Evolutionary conservation across 2,329 filamentous ascomycete genomes (phyloP).

Genomic region (Fusarium lyarnte): DNA sequence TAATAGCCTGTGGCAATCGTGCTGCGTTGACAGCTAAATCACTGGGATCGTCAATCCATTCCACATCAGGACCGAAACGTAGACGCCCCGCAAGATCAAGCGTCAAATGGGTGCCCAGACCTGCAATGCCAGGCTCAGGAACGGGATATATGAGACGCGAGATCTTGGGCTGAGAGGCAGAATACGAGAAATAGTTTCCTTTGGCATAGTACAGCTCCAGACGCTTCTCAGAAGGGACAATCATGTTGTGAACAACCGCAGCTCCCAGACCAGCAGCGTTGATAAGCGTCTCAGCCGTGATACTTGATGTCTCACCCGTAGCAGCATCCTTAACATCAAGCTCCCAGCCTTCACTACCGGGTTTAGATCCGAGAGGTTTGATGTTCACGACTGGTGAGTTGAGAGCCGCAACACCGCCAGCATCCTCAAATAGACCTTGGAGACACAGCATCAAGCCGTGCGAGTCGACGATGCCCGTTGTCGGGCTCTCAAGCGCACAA

Average conservation of each 20-base stretch:
- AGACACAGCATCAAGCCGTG: conserved; percentile 86
- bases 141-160: conserved; percentile 87
- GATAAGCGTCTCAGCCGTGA: conserved; percentile 80
- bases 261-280: conserved; percentile 89
- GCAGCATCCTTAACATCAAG: conserved; percentile 63
- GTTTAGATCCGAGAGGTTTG: conserved; percentile 54
- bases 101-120: conserved; percentile 92
- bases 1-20: conserved; percentile 72
- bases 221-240: conserved; percentile 68
- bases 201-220: conserved; percentile 83
- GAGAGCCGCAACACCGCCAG: conserved; percentile 78
- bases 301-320: conserved; percentile 60
- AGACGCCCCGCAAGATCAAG: conserved; percentile 86
- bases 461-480: conserved; percentile 90
- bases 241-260: conserved; percentile 81
- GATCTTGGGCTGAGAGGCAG: conserved; percentile 69
- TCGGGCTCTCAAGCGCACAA: conserved; percentile 75
- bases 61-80: conserved; percentile 93
- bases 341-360: conserved; percentile 73
- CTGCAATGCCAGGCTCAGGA: conserved; percentile 81
- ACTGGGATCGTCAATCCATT: conserved; percentile 81
- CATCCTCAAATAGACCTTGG: conserved; percentile 78
- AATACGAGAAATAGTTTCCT: conserved; percentile 93
- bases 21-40: conserved; percentile 75
- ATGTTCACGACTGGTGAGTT: conserved; percentile 72